Conservation (phyloP, 139 green algal genomes). For the Asterochloris erici region DNA sequence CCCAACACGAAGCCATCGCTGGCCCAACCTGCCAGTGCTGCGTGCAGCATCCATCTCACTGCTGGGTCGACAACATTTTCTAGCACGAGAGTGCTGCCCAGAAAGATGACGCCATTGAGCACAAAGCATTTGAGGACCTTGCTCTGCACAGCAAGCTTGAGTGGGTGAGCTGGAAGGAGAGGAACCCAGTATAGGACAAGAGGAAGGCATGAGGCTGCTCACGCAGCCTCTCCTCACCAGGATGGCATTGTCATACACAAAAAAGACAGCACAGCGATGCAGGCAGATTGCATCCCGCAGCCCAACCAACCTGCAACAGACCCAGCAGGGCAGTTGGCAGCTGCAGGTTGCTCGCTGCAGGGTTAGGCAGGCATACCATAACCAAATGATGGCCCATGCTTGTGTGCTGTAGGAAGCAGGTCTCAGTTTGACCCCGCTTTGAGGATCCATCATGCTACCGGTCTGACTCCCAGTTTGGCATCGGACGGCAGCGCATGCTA, state of each 20-base stretch:
- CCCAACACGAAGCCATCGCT: not conserved
- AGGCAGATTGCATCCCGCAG: slow-evolving; percentile 31
- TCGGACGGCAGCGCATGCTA: too few species aligned
- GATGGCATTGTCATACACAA: slow-evolving; percentile 35
- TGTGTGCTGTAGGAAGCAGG: too few species aligned
- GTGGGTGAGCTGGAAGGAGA: too few species aligned
- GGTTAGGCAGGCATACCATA: too few species aligned
- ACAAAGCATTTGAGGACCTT: slow-evolving; percentile 48
- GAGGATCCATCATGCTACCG: too few species aligned
- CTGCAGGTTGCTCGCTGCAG: not conserved
- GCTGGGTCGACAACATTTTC: slow-evolving; percentile 29
- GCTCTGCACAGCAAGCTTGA: slow-evolving; percentile 31
- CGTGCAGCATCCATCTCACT: slow-evolving; percentile 39
- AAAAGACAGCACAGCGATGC: slow-evolving; percentile 35
- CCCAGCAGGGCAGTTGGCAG: not conserved
- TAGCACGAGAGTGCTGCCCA: slow-evolving; percentile 48
- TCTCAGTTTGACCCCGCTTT: too few species aligned
- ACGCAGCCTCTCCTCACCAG: slow-evolving; percentile 26
- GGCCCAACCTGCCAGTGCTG: slow-evolving; percentile 15
- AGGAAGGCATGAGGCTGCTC: not conserved
- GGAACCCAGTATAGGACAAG: not conserved
- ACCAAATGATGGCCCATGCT: too few species aligned
- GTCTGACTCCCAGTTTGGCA: too few species aligned
- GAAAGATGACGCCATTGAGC: slow-evolving; percentile 60
- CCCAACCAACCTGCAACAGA: slow-evolving; percentile 24